Evolutionary conservation across 176 grass and related monocot genomes (phyloP).

Genomic region (Phyllostachys edulis): DNA sequence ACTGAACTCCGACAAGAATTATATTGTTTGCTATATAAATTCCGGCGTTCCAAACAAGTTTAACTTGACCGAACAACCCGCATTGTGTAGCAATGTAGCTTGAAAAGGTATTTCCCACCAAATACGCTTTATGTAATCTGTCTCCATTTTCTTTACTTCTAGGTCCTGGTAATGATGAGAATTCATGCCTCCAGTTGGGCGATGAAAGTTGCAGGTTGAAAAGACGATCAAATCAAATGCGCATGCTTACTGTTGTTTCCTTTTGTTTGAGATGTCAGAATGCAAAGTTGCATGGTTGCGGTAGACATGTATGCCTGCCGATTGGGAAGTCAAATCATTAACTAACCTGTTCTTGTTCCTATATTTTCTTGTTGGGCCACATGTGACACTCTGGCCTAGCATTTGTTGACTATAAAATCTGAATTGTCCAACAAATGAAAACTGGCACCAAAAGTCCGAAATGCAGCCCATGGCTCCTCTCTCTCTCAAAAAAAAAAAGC

Average conservation of each 20-base stretch:
- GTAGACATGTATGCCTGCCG: constrained; percentile 1
- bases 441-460: not conserved
- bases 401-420: not conserved
- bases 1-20: too few species aligned
- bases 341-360: not conserved
- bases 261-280: not conserved
- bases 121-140: not conserved
- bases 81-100: not conserved
- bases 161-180: not conserved
- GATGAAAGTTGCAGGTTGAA: not conserved
- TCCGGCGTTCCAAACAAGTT: not conserved
- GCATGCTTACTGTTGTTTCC: constrained; percentile 11
- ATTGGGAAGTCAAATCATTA: constrained; percentile 26
- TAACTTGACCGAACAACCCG: not conserved
- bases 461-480: not conserved
- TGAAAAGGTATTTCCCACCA: not conserved
- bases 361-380: not conserved
- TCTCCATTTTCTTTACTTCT: not conserved
- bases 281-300: constrained; percentile 9
- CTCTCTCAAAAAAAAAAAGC: not conserved
- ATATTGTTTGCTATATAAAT: not conserved
- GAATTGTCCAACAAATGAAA: not conserved
- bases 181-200: not conserved
- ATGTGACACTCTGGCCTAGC: not conserved
- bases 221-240: constrained; percentile 8